phyloP scores from a whole-genome alignment of 2,329 filamentous ascomycete genomes.

The Xylariaceae sp. region DNA sequence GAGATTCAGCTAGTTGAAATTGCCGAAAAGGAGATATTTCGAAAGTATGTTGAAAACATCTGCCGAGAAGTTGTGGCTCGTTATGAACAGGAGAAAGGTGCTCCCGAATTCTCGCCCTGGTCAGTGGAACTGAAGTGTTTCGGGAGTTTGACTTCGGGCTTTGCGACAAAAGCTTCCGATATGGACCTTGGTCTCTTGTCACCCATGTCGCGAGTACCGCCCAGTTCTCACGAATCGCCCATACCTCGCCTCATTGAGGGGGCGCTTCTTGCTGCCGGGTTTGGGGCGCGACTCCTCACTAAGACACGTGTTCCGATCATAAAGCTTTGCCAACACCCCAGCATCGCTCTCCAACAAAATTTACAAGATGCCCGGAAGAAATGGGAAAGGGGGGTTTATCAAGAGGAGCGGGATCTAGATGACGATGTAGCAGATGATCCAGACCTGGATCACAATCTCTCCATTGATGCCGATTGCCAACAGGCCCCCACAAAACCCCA shows the following conservation, averaged over 20 bases:
- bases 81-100: constrained; percentile 44
- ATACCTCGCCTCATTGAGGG: constrained; percentile 75
- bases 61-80: constrained; percentile 56
- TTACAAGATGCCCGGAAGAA: constrained; percentile 62
- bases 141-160: constrained; percentile 78
- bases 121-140: constrained; percentile 72
- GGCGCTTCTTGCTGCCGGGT: constrained; percentile 64
- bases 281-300: constrained; percentile 72
- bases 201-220: constrained; percentile 51
- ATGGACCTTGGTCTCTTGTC: constrained; percentile 83
- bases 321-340: constrained; percentile 74
- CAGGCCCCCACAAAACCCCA: constrained; percentile 4
- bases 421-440: constrained; percentile 33
- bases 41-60: constrained; percentile 58
- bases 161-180: constrained; percentile 82
- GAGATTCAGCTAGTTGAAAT: constrained; percentile 63
- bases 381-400: constrained; percentile 60
- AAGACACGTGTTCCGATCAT: constrained; percentile 82
- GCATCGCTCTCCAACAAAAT: constrained; percentile 53
- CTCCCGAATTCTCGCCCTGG: constrained; percentile 45
- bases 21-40: constrained; percentile 67
- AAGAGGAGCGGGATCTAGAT: constrained; percentile 39
- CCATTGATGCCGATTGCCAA: constrained; percentile 3
- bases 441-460: constrained; percentile 11
- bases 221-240: constrained; percentile 52